These are phyloP conservation scores for Daldinia caldariorum DNA, from an alignment of 495 filamentous ascomycete species.

Conservation along the genomic window DNA sequence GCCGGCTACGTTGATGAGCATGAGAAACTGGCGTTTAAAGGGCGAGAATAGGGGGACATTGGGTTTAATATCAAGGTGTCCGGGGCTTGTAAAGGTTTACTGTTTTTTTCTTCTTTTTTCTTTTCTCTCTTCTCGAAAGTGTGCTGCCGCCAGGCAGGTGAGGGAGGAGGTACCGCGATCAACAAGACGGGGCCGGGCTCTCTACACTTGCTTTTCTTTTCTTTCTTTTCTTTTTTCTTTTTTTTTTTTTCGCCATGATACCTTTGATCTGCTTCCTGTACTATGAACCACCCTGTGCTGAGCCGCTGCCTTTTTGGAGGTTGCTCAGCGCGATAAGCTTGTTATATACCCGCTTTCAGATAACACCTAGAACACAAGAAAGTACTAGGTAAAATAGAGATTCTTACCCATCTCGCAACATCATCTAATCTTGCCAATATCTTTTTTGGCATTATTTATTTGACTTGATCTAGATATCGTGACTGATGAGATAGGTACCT, in stretches of 20 bases:
- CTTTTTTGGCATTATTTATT: background rate
- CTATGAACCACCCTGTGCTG: background rate
- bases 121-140: background rate
- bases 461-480: background rate
- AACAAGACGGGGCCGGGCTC: conserved; percentile 2
- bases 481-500: no score
- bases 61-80: background rate
- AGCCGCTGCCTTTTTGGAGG: background rate
- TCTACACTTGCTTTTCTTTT: conserved; percentile 16
- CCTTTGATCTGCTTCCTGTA: conserved; percentile 27
- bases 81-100: background rate
- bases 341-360: conserved; percentile 2
- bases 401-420: conserved; percentile 13
- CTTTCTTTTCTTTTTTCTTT: conserved; percentile 8
- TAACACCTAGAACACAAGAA: conserved; percentile 1
- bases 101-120: no score
- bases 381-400: conserved; percentile 15
- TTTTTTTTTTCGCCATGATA: conserved; percentile 35
- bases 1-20: conserved; percentile 23
- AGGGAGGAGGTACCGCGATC: background rate
- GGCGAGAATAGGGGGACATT: conserved; percentile 8
- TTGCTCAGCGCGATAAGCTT: conserved; percentile 7
- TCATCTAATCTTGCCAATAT: background rate
- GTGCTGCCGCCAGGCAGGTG: background rate
- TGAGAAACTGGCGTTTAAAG: conserved; percentile 32